Evolutionary conservation across 495 filamentous ascomycete species (phyloP).

Genomic region (Penicillium nucicola): DNA sequence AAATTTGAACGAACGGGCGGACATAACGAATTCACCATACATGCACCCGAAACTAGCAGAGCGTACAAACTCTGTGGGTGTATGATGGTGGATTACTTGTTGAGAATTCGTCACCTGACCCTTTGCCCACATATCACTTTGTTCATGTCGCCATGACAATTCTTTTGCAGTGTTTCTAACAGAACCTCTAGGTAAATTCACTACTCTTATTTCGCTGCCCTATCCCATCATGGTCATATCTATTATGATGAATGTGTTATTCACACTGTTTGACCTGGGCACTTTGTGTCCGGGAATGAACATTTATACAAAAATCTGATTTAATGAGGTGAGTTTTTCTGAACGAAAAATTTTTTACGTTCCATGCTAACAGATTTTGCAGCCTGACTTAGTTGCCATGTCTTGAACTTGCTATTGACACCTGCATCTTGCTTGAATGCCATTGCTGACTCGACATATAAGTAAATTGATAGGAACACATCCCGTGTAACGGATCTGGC

Average conservation of each 20-base stretch:
- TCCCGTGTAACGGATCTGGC: not conserved
- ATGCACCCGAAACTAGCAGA: constrained; percentile 61
- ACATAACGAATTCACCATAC: constrained; percentile 76
- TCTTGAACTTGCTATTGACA: constrained; percentile 25
- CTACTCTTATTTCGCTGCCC: constrained; percentile 8
- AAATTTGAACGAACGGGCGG: constrained; percentile 99
- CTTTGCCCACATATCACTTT: constrained; percentile 29
- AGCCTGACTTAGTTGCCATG: constrained; percentile 50
- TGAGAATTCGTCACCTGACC: constrained; percentile 98
- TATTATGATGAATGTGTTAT: constrained; percentile 76
- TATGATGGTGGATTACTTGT: constrained; percentile 74
- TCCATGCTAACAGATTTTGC: constrained; percentile 38
- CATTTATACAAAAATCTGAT: constrained; percentile 93
- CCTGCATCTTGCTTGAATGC: constrained; percentile 24
- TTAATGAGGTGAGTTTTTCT: constrained; percentile 79
- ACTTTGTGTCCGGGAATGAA: constrained; percentile 67
- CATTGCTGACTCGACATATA: constrained; percentile 28
- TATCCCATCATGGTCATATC: constrained; percentile 38
- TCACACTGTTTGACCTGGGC: constrained; percentile 97
- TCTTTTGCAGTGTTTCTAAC: constrained; percentile 14
- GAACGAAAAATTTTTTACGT: not conserved
- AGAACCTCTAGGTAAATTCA: constrained; percentile 32
- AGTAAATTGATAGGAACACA: constrained; percentile 25
- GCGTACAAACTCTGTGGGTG: constrained; percentile 87
- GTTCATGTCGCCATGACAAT: constrained; percentile 5